These are phyloP conservation scores for Madurella fahalii DNA, from an alignment of 2,329 filamentous ascomycete genomes.

Conservation along the genomic window DNA sequence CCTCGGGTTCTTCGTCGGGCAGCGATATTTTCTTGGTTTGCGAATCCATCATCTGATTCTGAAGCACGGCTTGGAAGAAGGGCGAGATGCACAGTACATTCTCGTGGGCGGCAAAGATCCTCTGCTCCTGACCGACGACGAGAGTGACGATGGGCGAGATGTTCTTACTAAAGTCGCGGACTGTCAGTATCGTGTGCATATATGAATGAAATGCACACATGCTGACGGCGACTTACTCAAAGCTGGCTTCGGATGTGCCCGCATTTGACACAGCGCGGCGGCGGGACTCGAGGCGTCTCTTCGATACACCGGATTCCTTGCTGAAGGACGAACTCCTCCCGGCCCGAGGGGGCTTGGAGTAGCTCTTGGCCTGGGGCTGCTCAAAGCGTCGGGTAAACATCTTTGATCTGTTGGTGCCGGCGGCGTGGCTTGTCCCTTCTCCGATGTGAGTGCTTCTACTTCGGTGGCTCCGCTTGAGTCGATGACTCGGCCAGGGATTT, in stretches of 20 bases:
- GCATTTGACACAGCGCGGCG: constrained; percentile 45
- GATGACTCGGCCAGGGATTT: constrained; percentile 3
- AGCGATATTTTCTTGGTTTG: constrained; percentile 70
- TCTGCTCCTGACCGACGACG: constrained; percentile 73
- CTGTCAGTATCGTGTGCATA: constrained; percentile 6
- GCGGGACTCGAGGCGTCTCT: constrained; percentile 50
- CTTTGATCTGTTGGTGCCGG: constrained; percentile 22
- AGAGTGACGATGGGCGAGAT: constrained; percentile 73
- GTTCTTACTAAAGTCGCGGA: constrained; percentile 41
- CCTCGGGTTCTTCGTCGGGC: constrained; percentile 81
- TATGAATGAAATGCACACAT: neutral
- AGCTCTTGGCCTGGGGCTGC: constrained; percentile 44
- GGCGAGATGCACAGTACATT: constrained; percentile 74
- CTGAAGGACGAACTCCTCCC: constrained; percentile 52
- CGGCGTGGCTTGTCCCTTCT: neutral
- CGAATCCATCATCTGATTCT: constrained; percentile 59
- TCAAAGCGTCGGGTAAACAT: constrained; percentile 51
- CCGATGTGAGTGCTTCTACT: neutral
- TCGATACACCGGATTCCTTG: constrained; percentile 51
- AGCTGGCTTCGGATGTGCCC: constrained; percentile 35
- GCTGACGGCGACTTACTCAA: constrained; percentile 39
- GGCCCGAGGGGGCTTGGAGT: constrained; percentile 48
- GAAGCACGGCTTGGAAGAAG: constrained; percentile 67
- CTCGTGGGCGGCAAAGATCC: constrained; percentile 89
- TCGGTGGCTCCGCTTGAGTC: neutral